These are phyloP conservation scores for Phytophthora capsici DNA, from an alignment of 352 stramenopile genomes.

Conservation along the genomic window DNA sequence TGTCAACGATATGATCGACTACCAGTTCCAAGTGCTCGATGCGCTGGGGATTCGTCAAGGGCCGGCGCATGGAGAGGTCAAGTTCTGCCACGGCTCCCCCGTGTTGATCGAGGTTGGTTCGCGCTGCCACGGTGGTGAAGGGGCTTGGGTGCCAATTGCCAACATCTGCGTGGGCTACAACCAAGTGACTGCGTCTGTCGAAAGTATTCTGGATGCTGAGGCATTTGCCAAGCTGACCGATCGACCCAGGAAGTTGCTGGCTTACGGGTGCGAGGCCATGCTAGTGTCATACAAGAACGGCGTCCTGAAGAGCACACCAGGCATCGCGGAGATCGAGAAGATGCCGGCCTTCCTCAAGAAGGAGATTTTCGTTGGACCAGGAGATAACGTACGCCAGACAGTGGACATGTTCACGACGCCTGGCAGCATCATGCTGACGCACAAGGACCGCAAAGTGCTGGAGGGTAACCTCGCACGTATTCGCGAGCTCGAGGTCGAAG, in stretches of 20 bases:
- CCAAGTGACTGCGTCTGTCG: constrained; percentile 91
- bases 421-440: constrained; percentile 94
- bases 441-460: constrained; percentile 89
- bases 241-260: constrained; percentile 69
- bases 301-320: constrained; percentile 90
- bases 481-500: constrained; percentile 83
- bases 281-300: constrained; percentile 93
- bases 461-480: constrained; percentile 90
- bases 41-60: constrained; percentile 78
- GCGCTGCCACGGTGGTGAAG: constrained; percentile 96
- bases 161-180: constrained; percentile 94
- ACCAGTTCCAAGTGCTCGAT: constrained; percentile 83
- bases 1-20: constrained; percentile 84
- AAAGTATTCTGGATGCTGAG: constrained; percentile 73
- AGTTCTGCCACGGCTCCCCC: constrained; percentile 83
- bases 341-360: constrained; percentile 93
- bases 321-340: constrained; percentile 90
- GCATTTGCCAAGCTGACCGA: constrained; percentile 71
- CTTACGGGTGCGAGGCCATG: constrained; percentile 93
- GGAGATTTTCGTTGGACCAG: constrained; percentile 88
- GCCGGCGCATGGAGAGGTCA: constrained; percentile 84
- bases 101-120: constrained; percentile 97
- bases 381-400: constrained; percentile 89
- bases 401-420: constrained; percentile 96
- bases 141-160: constrained; percentile 92